A percentile compares a stretch with the other conserved stretches of the same genome.
Conservation (phyloP, 257 asterid species). For the Agastache rugosa region DNA sequence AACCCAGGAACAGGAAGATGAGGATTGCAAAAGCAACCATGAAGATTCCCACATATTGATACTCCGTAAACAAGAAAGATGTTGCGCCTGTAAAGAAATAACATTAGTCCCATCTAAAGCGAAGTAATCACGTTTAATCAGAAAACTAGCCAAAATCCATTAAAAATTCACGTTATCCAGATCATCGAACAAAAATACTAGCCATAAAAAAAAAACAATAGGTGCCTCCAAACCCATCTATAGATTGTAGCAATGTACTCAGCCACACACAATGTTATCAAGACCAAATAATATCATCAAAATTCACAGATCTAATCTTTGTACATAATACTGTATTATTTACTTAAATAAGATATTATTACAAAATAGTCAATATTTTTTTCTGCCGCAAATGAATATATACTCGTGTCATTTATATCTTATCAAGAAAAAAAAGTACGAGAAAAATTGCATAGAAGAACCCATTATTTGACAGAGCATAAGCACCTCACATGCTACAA, state of each 20-base stretch:
- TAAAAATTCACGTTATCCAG: neutral
- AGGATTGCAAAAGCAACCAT: constrained; percentile 93
- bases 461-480: constrained; percentile 8
- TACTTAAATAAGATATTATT: neutral
- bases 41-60: constrained; percentile 82
- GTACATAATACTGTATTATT: neutral
- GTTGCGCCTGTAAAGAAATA: constrained; percentile 74
- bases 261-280: neutral
- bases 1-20: constrained; percentile 92
- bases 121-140: neutral
- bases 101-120: constrained; percentile 5
- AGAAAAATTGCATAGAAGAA: neutral
- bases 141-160: neutral
- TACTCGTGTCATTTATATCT: neutral
- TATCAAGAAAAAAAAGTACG: neutral
- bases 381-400: neutral
- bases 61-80: constrained; percentile 80
- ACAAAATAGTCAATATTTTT: neutral
- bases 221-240: neutral
- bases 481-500: constrained; percentile 26
- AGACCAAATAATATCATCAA: constrained; percentile 12
- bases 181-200: neutral
- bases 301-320: neutral
- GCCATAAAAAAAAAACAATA: neutral
- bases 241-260: neutral